Evolutionary conservation across 768 basidiomycete species (phyloP).

Genomic region (Macrolepiota albuminosa): DNA sequence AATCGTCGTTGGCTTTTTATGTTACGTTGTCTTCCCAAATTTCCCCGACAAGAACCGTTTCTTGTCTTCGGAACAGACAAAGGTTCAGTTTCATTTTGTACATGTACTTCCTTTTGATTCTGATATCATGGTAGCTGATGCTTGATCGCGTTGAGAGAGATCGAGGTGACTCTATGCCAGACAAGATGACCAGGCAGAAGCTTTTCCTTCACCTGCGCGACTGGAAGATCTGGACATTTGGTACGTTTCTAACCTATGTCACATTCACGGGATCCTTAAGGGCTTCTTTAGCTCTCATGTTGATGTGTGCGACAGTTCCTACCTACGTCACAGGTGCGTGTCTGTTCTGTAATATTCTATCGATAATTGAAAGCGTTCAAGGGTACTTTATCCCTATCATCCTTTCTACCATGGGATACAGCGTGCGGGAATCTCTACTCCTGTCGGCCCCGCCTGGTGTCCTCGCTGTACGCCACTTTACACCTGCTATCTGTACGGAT

Average conservation of each 20-base stretch:
- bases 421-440: slow-evolving; percentile 22
- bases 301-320: slow-evolving; percentile 31
- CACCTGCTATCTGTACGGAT: neutral
- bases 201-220: slow-evolving; percentile 31
- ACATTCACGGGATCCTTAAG: neutral
- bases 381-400: slow-evolving; percentile 32
- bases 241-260: slow-evolving; percentile 13
- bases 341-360: neutral
- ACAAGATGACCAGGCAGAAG: slow-evolving; percentile 25
- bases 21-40: slow-evolving; percentile 19
- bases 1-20: slow-evolving; percentile 17
- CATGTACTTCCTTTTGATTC: neutral
- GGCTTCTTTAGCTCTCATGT: slow-evolving; percentile 27
- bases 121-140: slow-evolving; percentile 7
- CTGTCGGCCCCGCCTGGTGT: slow-evolving; percentile 32
- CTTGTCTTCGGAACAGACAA: slow-evolving; percentile 30
- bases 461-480: slow-evolving; percentile 20
- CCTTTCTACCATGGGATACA: slow-evolving; percentile 30
- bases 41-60: slow-evolving; percentile 28
- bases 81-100: slow-evolving; percentile 12
- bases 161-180: slow-evolving; percentile 32
- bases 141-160: slow-evolving; percentile 32
- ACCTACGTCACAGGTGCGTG: slow-evolving; percentile 29
- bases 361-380: neutral
- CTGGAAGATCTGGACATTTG: slow-evolving; percentile 32